Percentiles rank a stretch among this genome's conserved stretches.
These are phyloP conservation scores for Kewa caespitosa DNA, from an alignment of 179 eudicot genomes.

Conservation along the genomic window DNA sequence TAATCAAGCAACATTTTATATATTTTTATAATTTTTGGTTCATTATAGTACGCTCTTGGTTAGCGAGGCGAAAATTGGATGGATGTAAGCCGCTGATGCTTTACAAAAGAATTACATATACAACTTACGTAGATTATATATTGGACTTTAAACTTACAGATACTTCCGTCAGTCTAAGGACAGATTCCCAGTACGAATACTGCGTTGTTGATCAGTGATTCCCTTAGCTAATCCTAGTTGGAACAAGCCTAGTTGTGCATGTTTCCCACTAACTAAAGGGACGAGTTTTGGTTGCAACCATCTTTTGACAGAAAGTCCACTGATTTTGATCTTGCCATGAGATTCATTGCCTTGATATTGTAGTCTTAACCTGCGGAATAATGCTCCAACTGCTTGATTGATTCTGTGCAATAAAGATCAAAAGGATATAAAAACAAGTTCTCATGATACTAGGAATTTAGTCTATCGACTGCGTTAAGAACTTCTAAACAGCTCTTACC, in stretches of 20 bases:
- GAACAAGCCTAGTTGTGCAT: constrained; percentile 44
- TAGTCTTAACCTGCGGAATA: constrained; percentile 74
- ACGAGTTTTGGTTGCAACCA: constrained; percentile 79
- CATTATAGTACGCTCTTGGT: neutral
- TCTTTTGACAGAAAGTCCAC: constrained; percentile 59
- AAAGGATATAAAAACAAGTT: neutral
- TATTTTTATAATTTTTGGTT: neutral
- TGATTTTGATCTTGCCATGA: constrained; percentile 75
- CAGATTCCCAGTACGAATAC: constrained; percentile 69
- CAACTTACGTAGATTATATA: constrained; percentile 12
- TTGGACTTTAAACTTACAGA: constrained; percentile 25
- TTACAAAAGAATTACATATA: constrained; percentile 21
- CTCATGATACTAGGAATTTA: neutral
- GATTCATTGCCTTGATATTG: constrained; percentile 80
- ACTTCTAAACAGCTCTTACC: constrained; percentile 44
- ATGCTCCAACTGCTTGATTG: constrained; percentile 75
- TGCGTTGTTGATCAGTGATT: constrained; percentile 71
- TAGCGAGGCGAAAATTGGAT: constrained; percentile 21
- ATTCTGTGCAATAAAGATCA: constrained; percentile 49
- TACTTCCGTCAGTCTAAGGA: constrained; percentile 46
- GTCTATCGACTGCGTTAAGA: neutral
- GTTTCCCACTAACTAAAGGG: constrained; percentile 44
- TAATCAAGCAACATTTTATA: neutral
- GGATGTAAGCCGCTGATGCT: constrained; percentile 14
- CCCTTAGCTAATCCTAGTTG: constrained; percentile 51